Conservation (phyloP, 1,139 yeast genomes). For the Saccharomyces hybrid region DNA sequence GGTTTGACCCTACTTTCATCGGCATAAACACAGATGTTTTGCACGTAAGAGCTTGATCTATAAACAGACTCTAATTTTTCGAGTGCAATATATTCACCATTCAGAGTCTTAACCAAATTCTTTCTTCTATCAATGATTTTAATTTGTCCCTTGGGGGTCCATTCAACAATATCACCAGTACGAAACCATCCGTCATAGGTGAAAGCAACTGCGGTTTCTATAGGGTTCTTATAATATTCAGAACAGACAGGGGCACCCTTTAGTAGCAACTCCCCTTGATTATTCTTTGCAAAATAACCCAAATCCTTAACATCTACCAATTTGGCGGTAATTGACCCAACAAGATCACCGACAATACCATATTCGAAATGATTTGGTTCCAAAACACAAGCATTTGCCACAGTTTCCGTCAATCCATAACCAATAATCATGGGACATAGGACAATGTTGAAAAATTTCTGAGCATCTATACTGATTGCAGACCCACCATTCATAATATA, state of each 20-base stretch:
- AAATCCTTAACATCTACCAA: conserved; percentile 88
- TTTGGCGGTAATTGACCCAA: conserved; percentile 80
- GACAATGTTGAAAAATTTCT: conserved; percentile 33
- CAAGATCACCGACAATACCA: conserved; percentile 75
- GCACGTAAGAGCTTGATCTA: conserved; percentile 72
- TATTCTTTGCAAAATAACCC: conserved; percentile 82
- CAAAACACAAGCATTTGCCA: conserved; percentile 75
- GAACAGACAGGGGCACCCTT: conserved; percentile 65
- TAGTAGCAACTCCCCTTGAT: conserved; percentile 88
- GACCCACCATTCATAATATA: too few relatives aligned
- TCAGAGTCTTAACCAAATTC: conserved; percentile 88
- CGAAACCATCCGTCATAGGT: conserved; percentile 78
- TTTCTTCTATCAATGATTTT: conserved; percentile 88
- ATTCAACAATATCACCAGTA: conserved; percentile 96
- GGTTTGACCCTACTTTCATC: conserved; percentile 84
- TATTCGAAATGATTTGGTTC: conserved; percentile 58
- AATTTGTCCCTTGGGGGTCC: conserved; percentile 75
- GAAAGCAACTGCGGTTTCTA: conserved; percentile 73
- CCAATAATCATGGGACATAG: conserved; percentile 90
- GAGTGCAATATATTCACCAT: conserved; percentile 96
- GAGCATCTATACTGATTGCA: too few relatives aligned
- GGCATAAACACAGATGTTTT: conserved; percentile 88
- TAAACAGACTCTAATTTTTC: conserved; percentile 84
- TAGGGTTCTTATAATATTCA: conserved; percentile 75
- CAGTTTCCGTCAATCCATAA: conserved; percentile 94